Evolutionary conservation across 2,329 filamentous ascomycete species (phyloP), one percentile per base, ranked within the genome.

Genomic region (Aspergillus oerlinghausenensis): DNA sequence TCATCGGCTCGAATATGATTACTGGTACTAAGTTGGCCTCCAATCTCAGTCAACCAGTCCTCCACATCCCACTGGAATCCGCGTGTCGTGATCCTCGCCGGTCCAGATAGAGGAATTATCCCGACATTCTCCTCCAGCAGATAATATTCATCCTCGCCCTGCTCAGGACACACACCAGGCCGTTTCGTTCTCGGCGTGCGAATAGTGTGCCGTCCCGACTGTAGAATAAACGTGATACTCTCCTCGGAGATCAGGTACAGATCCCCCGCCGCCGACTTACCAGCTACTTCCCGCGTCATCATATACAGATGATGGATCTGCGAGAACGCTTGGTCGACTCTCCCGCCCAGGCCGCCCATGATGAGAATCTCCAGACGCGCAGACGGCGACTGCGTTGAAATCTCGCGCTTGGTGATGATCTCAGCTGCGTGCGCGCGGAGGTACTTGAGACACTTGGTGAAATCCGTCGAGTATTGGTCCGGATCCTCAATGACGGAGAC

Each of bases 391-490:
- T 52, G 4, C 21, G 19, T 48, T 52, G 17, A 11, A 3, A n/a
- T n/a, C 50, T 47, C 50, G 40, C 62, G 29, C 45, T 57, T 49
- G 45, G 49, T 32, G 38, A 69, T 57, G 40, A 73, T 70, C 10
- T 67, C 63, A 29, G 55, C 51, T 5, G 60, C 64, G 51, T 71
- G 67, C 4, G 51, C 64, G 50, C 81, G 82, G 60, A 86, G 81
- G 74, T 82, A 87, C 62, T 73, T 79, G 63, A 88, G 83, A 65
- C 86, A 90, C 78, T 99, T 99, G 65, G 84, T 87, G 65, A 97
- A 96, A 73, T 99, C 94, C 28, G 94, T 96, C 21, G 87, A 88
- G 65, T 95, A 84, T 73, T 97, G 90, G 69, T 95, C 90, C n/a
- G 80, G 71, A 61, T 93, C 86, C 64, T 85, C 78, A 61, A 90